Evolutionary conservation across 305 asterid genomes (phyloP).

Genomic region (Fraxinus floribunda): DNA sequence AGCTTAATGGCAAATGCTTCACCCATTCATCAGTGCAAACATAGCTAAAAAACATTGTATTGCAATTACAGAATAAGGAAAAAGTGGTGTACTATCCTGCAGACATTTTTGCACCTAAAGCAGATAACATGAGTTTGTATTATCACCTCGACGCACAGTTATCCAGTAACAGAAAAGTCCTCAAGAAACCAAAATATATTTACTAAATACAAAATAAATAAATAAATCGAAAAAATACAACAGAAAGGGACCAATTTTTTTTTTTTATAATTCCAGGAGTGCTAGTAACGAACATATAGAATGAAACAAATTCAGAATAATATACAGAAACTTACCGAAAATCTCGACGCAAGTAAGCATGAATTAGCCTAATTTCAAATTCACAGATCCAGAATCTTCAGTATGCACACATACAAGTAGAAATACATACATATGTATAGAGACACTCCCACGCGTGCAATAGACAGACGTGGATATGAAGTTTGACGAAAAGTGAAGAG

Average conservation of each 20-base stretch:
- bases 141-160: conserved; percentile 4
- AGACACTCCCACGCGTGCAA: conserved; percentile 16
- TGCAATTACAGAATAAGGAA: conserved; percentile 12
- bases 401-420: neutral
- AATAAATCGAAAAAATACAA: neutral
- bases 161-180: conserved; percentile 13
- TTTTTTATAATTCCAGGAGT: neutral
- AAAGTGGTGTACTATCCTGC: neutral
- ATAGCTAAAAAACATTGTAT: neutral
- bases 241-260: neutral
- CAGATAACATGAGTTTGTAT: neutral
- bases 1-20: neutral
- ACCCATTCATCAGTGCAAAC: conserved; percentile 1
- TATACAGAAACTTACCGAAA: conserved; percentile 29
- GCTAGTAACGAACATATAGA: neutral
- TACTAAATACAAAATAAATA: neutral
- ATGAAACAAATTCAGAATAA: neutral
- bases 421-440: conserved; percentile 17
- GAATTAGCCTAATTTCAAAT: conserved; percentile 25
- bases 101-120: neutral
- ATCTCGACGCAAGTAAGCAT: conserved; percentile 48
- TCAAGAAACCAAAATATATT: neutral
- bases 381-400: conserved; percentile 31
- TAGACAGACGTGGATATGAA: conserved; percentile 17
- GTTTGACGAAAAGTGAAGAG: conserved; percentile 17